Base-by-base conservation (phyloP, 2,329 filamentous ascomycete genomes). In the Periconia sp. region DNA sequence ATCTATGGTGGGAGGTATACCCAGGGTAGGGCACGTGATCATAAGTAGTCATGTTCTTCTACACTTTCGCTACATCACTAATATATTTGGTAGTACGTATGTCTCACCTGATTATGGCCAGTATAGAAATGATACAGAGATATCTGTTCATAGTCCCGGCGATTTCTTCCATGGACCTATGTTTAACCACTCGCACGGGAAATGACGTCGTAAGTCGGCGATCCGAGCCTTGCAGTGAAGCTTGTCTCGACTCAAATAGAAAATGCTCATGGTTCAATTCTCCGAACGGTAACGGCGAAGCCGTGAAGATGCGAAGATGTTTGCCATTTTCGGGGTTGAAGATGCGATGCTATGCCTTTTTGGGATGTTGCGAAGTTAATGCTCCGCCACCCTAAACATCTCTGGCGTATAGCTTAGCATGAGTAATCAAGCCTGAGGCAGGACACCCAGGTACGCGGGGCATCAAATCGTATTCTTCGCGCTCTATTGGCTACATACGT, bases 151-250 rank as follows among this genome's bases (percentile, higher is more conserved):
- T 17, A 11, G 12, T 18, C 16, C 11, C 13, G 11, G 19, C 19
- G 7, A 6, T 5, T 17, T 11, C 5, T 17, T 11, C 16, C 16
- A 9, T 10, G 29, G 9, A 16, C 29, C 19, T 32, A 13, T 17
- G 12, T 16, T 13, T 32, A 5, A 11, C 16, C 5, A 12, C 29
- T 32, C 36, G 12, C 54, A 31, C 32, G 55, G 34, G 21, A 58
- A 4, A 16, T 66, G 13, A 17, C 63, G 32, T 30, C 62, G 61
- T n/a, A 47, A 41, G 36, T 48, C 41, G 23, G 50, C 42, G 33
- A 48, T 48, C 34, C 47, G 39, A 61, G 51, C 57, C 60, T 63
- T n/a, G 50, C 56, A 47, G 53, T 46, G 33, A 15, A 23, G 18
- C 13, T 24, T 22, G 33, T 9, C 33, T 10, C 24, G 15, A 5